Conservation (phyloP, 495 filamentous ascomycete species). For the Tuber magnatum region DNA sequence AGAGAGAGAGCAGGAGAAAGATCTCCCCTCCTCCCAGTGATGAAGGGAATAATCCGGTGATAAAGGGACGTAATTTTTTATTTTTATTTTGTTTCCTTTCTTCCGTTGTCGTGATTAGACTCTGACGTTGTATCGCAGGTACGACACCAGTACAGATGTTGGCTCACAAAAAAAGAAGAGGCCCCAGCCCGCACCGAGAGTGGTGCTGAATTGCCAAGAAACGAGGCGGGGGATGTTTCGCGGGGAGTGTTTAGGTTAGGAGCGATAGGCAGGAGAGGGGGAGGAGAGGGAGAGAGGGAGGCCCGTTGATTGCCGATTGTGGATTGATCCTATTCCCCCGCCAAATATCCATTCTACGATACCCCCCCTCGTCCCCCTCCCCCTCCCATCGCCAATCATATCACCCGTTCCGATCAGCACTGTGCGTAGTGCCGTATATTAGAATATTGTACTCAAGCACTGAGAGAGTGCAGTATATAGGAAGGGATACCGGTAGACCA, state of each 20-base stretch:
- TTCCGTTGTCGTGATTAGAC: neutral
- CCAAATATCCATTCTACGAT: neutral
- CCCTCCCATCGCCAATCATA: neutral
- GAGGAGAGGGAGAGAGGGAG: neutral
- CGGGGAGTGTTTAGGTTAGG: neutral
- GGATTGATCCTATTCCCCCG: neutral
- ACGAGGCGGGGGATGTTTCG: neutral
- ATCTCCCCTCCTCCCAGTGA: neutral
- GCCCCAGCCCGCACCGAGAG: neutral
- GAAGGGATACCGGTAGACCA: neutral
- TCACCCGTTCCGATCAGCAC: neutral
- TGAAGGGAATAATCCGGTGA: neutral
- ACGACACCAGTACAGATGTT: neutral
- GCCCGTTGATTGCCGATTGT: neutral
- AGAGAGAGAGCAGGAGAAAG: neutral
- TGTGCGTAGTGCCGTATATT: neutral
- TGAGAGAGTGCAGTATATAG: neutral
- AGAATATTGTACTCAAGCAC: neutral
- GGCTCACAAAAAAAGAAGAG: neutral
- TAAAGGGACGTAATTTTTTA: neutral
- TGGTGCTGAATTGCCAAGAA: neutral
- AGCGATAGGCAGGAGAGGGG: neutral
- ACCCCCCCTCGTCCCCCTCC: neutral
- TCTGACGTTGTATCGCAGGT: neutral
- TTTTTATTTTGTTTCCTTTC: neutral